phyloP scores from a whole-genome alignment of 176 grass and related monocot species.

The Musa troglodytarum region DNA sequence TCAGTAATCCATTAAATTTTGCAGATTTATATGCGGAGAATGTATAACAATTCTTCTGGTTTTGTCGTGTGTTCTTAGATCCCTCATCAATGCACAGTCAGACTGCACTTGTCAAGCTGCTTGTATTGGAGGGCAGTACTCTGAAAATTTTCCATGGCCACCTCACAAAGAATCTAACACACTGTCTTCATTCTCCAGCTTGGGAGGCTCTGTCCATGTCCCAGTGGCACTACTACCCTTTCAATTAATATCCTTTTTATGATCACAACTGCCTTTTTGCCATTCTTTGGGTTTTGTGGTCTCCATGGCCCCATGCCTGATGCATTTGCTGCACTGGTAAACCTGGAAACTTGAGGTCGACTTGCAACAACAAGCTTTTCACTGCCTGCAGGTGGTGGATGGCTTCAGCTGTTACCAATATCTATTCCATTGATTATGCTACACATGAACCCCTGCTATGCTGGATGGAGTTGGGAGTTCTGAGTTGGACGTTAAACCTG shows the following conservation, averaged over 20 bases:
- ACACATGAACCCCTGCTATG: background rate
- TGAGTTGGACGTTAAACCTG: too few species aligned
- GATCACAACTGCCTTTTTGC: background rate
- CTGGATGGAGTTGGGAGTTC: background rate
- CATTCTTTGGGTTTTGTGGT: background rate
- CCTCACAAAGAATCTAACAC: background rate
- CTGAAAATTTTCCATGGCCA: background rate
- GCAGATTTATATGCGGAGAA: background rate
- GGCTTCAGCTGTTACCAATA: background rate
- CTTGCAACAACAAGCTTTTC: background rate
- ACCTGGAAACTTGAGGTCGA: background rate
- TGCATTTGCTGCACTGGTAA: background rate
- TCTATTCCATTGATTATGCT: background rate
- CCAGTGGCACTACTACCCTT: background rate
- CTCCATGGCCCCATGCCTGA: background rate
- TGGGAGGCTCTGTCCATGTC: background rate
- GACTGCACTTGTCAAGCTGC: background rate
- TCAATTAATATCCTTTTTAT: background rate
- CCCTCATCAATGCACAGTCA: background rate
- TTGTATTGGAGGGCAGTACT: background rate
- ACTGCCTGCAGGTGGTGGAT: background rate
- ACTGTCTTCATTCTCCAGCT: background rate
- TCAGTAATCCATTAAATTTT: conserved; percentile 1
- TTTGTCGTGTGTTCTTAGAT: background rate
- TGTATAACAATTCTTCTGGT: too few species aligned